Base-by-base conservation (phyloP, 768 basidiomycete species). In the Xerocomellus dryophilus region DNA sequence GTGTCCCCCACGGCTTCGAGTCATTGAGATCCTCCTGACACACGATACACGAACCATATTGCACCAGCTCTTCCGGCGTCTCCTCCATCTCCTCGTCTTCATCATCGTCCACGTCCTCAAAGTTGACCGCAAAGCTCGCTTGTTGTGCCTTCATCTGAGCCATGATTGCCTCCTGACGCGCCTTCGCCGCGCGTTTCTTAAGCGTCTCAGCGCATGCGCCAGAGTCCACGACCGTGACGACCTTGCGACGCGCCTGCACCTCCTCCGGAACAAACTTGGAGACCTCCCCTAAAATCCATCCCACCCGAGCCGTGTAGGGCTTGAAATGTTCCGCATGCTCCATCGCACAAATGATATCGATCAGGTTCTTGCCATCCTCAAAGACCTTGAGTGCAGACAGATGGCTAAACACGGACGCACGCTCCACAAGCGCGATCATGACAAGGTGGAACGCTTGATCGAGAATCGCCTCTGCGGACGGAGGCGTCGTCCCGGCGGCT, bases 71-170 rank as follows among this genome's bases (percentile, higher is more conserved):
- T 17, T 78, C 78, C 2, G 70, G 73, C 8, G 78, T 73, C 35
- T 74, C 75, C 5, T 72, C 74, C 62, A 72, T 66, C 9, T 80
- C 79, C 32, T 76, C 75, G 63, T 80, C 81, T 7, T 81, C 79
- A 2, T 82, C 81, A 6, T 90, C 90, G 7, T 86, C 86, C 7
- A 83, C 86, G 47, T 90, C 88, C 44, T 85, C 85, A 53, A 90
- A 86, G 59, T 86, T 88, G 65, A 82, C 79, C 3, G 90, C 84
- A 68, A 95, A 92, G 59, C 85, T 88, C 29, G 85, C 86, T 65
- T 98, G 95, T 63, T 94, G 90, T 23, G 86, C 86, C 64, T 91
- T 93, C 84, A 98, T 98, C 73, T 97, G 87, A 64, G 85, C 83
- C 93, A 99, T 91, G 63, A 99, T 91, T 0, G 90, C 88, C 56